phyloP scores from a whole-genome alignment of 257 asterid species.

The Solanum chilense region DNA sequence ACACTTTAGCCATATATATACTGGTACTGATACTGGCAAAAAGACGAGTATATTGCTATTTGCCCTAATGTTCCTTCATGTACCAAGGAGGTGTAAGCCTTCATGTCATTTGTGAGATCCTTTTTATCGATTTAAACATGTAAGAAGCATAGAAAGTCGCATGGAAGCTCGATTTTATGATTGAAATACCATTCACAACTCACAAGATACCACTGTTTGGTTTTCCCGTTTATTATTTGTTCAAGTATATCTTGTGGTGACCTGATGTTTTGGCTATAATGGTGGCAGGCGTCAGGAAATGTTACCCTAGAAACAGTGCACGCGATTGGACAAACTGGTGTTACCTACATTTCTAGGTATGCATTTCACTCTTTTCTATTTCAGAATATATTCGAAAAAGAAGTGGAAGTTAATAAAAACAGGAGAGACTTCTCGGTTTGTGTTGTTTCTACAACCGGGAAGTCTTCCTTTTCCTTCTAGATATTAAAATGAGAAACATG shows the following conservation, averaged over 20 bases:
- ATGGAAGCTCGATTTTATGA: background rate
- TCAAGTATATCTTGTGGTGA: background rate
- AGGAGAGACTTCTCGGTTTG: background rate
- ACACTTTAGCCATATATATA: background rate
- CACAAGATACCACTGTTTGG: background rate
- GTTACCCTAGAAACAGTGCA: constrained; percentile 83
- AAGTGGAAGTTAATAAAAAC: background rate
- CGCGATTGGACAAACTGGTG: constrained; percentile 91
- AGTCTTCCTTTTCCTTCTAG: background rate
- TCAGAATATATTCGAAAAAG: background rate
- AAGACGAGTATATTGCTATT: background rate
- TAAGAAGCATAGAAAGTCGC: background rate
- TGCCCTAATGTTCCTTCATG: background rate
- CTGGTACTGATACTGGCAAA: background rate
- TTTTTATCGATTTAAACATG: background rate
- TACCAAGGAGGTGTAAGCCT: background rate
- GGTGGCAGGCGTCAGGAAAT: constrained; percentile 89
- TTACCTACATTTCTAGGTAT: constrained; percentile 81
- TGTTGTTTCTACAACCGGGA: too few species aligned
- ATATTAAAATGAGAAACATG: background rate
- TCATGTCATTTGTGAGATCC: background rate
- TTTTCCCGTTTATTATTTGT: background rate
- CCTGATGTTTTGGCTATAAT: background rate
- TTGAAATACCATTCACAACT: background rate
- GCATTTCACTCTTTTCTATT: background rate